Percentiles rank a stretch among this genome's conserved stretches.
Conservation (phyloP, 306 rosid genomes). For the Quercus gilva region DNA sequence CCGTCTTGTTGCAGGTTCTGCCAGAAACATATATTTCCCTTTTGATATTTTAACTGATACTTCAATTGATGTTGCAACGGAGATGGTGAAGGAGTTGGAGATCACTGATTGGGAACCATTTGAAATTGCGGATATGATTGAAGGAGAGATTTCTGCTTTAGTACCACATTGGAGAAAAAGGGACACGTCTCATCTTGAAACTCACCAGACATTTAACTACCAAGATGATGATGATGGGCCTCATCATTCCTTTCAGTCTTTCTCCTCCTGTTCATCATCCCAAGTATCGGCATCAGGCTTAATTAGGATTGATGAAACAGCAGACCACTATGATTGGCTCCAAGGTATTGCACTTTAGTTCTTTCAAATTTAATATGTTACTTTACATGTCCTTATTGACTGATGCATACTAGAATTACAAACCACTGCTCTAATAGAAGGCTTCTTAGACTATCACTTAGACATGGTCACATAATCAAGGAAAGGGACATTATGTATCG, state of each 20-base stretch:
- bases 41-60: slow-evolving; percentile 73
- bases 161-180: slow-evolving; percentile 53
- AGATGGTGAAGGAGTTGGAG: slow-evolving; percentile 94
- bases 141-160: slow-evolving; percentile 65
- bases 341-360: slow-evolving; percentile 48
- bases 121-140: slow-evolving; percentile 82
- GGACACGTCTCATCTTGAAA: slow-evolving; percentile 23
- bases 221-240: slow-evolving; percentile 39
- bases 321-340: slow-evolving; percentile 44
- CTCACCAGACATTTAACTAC: slow-evolving; percentile 40
- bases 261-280: slow-evolving; percentile 61
- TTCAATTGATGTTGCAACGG: slow-evolving; percentile 73
- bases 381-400: not conserved
- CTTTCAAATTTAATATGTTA: not conserved
- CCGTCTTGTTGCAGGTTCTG: slow-evolving; percentile 49
- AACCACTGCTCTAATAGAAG: not conserved
- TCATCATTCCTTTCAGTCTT: slow-evolving; percentile 38
- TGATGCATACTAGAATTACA: not conserved
- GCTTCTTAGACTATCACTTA: not conserved
- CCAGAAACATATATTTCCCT: slow-evolving; percentile 76
- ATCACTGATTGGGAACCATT: slow-evolving; percentile 75
- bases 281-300: slow-evolving; percentile 45
- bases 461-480: not conserved
- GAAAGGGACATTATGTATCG: no score
- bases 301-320: slow-evolving; percentile 29